Base-by-base conservation (phyloP, 1,284 basidiomycete genomes). In the Irpex sp. region DNA sequence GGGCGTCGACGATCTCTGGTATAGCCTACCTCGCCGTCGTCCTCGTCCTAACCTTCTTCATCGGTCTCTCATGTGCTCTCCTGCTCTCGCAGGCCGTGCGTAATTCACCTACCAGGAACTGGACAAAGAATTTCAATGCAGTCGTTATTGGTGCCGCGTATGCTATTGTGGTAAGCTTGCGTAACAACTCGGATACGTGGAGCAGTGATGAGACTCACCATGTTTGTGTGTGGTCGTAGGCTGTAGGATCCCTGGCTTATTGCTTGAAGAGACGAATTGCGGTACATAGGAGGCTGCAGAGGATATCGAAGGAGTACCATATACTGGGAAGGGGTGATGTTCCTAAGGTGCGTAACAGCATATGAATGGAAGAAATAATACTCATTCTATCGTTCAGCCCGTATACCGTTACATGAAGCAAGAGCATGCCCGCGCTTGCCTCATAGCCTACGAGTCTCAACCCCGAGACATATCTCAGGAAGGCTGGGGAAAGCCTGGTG, bases 401-500 rank as follows among this genome's bases (percentile, higher is more conserved):
- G 90, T 94, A 6, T 84, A 89, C 66, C 79, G 84, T 61, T 91
- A 90, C 70, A 85, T 95, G 64, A 80, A 83, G 64, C 88, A 90
- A 67, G 93, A 95, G 70, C 93, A 92, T 72, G 83, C 87, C 4
- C 85, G 93, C 17, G 82, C 89, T 26, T 91, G 91, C 68, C 79
- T 94, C 51, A 84, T 94, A 65, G 83, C 89, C 13, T 86, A 91
- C 73, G 86, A 92, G 69, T 88, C 89, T 11, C 82, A 89, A 65
- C 92, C 93, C 9, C 88, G 85, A 68, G 84, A 86, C 54, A 84
- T 83, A 1, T 77, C 79, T 64, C 93, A 92, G 68, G 85, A 89
- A 64, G 93, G 93, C 11, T 95, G 93, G 92, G 93, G 93, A 15
- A 77, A 80, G 67, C 92, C 88, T 63, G 89, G 90, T 87, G 66